Conservation (phyloP, 306 rosid species). For the Luffa acutangula region DNA sequence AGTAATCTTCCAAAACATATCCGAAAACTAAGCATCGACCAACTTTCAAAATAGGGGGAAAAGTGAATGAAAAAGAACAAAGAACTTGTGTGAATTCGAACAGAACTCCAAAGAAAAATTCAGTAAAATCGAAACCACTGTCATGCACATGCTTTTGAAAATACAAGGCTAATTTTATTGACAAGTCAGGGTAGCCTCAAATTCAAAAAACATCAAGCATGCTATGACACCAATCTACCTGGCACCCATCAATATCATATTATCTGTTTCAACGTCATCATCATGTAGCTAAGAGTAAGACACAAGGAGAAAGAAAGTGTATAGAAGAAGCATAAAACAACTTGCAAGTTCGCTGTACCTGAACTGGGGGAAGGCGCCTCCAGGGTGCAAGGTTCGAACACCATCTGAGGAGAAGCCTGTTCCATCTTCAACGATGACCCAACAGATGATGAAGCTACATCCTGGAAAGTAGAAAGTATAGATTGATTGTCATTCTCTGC, state of each 20-base stretch:
- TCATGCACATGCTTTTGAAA: not conserved
- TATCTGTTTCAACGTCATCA: not conserved
- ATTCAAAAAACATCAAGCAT: not conserved
- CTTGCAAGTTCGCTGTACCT: constrained; percentile 35
- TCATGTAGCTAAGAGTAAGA: not conserved
- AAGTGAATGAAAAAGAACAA: not conserved
- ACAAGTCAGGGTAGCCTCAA: not conserved
- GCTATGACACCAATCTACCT: not conserved
- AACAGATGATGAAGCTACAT: constrained; percentile 40
- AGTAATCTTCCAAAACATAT: not conserved
- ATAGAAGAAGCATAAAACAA: not conserved
- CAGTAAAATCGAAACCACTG: not conserved
- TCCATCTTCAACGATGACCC: constrained; percentile 46
- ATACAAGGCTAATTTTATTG: not conserved
- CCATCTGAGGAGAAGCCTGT: constrained; percentile 29
- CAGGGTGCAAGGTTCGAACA: constrained; percentile 29
- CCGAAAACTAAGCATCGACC: not conserved
- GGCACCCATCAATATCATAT: not conserved
- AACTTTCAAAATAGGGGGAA: not conserved
- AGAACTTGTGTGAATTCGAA: not conserved
- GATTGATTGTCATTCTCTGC: constrained; percentile 31
- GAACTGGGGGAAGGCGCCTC: constrained; percentile 83
- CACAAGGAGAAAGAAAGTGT: not conserved
- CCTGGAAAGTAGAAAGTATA: constrained; percentile 30
- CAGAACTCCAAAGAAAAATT: not conserved